phyloP scores from a whole-genome alignment of 805 yeast species.

The Saturnispora quitensis region DNA sequence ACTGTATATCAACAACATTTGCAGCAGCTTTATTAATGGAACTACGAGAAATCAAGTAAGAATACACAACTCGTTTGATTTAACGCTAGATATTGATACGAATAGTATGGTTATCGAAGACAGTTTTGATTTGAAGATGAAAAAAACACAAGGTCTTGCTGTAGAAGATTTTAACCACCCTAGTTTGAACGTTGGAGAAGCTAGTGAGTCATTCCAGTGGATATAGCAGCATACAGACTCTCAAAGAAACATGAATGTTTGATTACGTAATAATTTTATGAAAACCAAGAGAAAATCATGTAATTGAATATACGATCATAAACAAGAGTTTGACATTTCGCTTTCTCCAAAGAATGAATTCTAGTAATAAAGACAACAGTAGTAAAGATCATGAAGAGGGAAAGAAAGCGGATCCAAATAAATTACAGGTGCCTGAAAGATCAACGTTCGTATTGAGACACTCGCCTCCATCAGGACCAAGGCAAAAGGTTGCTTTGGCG shows the following conservation, averaged over 20 bases:
- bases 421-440: slow-evolving; percentile 1
- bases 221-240: background rate
- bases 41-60: slow-evolving; percentile 17
- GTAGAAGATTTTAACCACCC: slow-evolving; percentile 27
- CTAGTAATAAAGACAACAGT: background rate
- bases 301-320: background rate
- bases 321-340: background rate
- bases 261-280: background rate
- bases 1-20: background rate
- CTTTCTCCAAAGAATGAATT: background rate
- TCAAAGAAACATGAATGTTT: background rate
- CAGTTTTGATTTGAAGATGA: slow-evolving; percentile 14
- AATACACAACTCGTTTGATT: slow-evolving; percentile 14
- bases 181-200: background rate
- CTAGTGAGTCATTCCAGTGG: slow-evolving; percentile 1
- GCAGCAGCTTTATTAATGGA: background rate
- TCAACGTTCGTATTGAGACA: slow-evolving; percentile 13
- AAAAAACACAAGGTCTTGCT: slow-evolving; percentile 3
- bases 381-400: background rate
- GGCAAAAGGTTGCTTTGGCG: slow-evolving; percentile 51
- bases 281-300: background rate
- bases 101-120: slow-evolving; percentile 19
- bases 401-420: background rate
- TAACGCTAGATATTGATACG: slow-evolving; percentile 10
- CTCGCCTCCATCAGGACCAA: slow-evolving; percentile 16